Evolutionary conservation across 129 eudicot genomes (phyloP).

Genomic region (Dittrichia graveolens): DNA sequence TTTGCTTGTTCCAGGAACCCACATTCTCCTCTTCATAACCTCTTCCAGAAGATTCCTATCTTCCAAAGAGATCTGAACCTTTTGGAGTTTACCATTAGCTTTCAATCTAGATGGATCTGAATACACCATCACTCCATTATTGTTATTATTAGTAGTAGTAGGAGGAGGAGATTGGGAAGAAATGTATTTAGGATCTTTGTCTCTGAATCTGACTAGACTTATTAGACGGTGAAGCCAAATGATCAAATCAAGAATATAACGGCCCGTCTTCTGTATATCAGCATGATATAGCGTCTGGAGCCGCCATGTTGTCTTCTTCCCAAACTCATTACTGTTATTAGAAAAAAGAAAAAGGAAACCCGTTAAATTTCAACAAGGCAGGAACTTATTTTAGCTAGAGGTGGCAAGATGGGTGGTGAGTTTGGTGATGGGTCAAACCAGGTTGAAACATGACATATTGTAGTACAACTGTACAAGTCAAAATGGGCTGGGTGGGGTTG

Average conservation of each 20-base stretch:
- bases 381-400: not conserved
- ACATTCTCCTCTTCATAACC: conserved; percentile 56
- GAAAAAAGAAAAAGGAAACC: not conserved
- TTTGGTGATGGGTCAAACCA: not conserved
- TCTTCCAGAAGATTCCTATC: conserved; percentile 63
- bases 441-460: too few species aligned
- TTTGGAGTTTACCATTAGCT: conserved; percentile 9
- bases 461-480: too few species aligned
- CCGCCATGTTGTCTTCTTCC: conserved; percentile 65
- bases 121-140: not conserved
- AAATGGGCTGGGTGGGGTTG: too few species aligned
- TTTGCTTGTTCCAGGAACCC: conserved; percentile 75
- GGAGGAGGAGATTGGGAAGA: conserved; percentile 50
- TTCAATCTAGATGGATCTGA: conserved; percentile 25
- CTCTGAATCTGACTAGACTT: conserved; percentile 61
- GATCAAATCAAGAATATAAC: conserved; percentile 67
- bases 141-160: conserved; percentile 6
- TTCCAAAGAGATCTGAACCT: conserved; percentile 53
- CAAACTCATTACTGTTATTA: conserved; percentile 62
- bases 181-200: conserved; percentile 50
- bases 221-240: conserved; percentile 81
- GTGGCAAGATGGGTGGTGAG: not conserved
- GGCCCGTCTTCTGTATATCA: conserved; percentile 67
- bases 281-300: conserved; percentile 93
- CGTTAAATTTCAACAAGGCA: not conserved